These are phyloP conservation scores for Chenopodium berlandieri DNA, from an alignment of 148 eudicot genomes.

Conservation along the genomic window DNA sequence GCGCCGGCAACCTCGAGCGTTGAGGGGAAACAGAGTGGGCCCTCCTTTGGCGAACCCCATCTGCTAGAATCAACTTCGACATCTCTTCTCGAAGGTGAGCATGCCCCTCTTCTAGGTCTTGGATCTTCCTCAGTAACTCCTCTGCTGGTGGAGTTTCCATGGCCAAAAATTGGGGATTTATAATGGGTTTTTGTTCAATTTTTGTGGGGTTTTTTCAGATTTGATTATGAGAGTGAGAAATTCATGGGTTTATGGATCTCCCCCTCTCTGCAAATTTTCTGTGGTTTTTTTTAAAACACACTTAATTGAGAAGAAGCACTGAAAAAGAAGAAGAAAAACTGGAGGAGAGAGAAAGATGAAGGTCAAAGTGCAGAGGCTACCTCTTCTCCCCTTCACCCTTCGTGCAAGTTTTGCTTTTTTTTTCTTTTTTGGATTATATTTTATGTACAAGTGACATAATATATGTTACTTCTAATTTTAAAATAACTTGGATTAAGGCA, in stretches of 20 bases:
- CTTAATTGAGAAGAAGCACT: background rate
- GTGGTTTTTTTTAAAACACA: background rate
- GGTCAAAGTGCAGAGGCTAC: background rate
- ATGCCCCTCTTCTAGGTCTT: conserved; percentile 75
- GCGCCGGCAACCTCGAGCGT: conserved; percentile 35
- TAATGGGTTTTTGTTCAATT: background rate
- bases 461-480: too few species aligned
- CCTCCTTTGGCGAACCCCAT: conserved; percentile 31
- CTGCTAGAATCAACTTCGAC: conserved; percentile 57
- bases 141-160: conserved; percentile 59
- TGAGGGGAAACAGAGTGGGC: conserved; percentile 81
- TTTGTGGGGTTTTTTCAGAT: background rate
- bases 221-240: conserved; percentile 9
- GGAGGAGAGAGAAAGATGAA: background rate
- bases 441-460: background rate
- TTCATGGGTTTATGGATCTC: conserved; percentile 24
- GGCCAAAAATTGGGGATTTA: background rate
- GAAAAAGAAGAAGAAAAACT: background rate
- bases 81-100: conserved; percentile 74
- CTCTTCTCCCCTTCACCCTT: background rate
- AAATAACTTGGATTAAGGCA: too few species aligned
- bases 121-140: conserved; percentile 76
- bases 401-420: background rate
- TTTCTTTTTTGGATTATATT: background rate
- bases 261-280: background rate